Base-by-base conservation (phyloP, 31 red algal genomes). In the Asparagopsis taxiformis region DNA sequence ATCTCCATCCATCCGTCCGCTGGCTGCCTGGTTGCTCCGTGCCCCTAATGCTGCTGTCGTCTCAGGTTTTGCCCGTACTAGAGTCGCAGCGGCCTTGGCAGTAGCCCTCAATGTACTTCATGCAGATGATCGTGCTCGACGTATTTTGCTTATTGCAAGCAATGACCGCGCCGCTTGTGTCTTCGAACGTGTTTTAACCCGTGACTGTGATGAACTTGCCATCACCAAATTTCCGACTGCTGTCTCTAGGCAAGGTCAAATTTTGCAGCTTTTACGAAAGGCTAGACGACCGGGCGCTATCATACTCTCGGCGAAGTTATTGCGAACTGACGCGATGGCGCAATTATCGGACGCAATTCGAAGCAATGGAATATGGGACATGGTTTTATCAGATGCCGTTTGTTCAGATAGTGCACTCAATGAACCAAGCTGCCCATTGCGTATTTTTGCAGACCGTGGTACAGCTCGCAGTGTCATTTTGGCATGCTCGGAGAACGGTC, bases 101-200 rank as follows among this genome's bases (percentile, higher is more conserved):
- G 25, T 32, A n/a, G 23, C 16, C 16, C 58, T 62, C 4, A 67
- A 67, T 28, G 31, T 43, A 13, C 29, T 24, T 17, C 31, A 34
- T 21, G 37, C 30, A 2, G 13, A 67, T 8, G 63, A 34, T 23
- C 34, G 34, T 17, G 63, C 50, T 4, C 31, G 34, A 6, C 28
- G 28, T 17, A 36, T 67, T 3, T 28, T 67, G 36, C 13, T 67
- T 48, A 48, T 67, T 22, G 22, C 63, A 17, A 25, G 63, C 10
- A 67, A 25, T 48, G 63, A 46, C 28, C 6, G 28, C 5, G 35
- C 63, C 3, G 63, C 63, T 6, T 23, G 38, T 22, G 36, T 67
- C 20, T 67, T 30, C 33, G 22, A n/a, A 11, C 19, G 35, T 36
- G 63, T 24, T 17, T 17, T 67, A n/a, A 3, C 8, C n/a, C 63